phyloP scores from a whole-genome alignment of 176 grass and related monocot genomes.

The Zoysia japonica region DNA sequence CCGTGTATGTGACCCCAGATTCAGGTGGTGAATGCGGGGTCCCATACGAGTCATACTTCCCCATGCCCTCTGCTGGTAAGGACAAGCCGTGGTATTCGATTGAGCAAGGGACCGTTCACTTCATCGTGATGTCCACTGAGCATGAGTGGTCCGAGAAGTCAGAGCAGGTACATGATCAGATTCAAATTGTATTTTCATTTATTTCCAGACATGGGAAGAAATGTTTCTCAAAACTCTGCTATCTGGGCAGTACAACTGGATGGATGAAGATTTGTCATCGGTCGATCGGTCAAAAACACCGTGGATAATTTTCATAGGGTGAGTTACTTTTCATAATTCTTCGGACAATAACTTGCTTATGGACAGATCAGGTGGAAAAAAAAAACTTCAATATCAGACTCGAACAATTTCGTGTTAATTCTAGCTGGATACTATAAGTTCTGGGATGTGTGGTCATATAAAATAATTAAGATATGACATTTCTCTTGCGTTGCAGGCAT shows the following conservation, averaged over 20 bases:
- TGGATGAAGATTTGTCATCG: slow-evolving; percentile 54
- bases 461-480: slow-evolving; percentile 16
- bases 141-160: slow-evolving; percentile 68
- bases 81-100: slow-evolving; percentile 92
- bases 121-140: slow-evolving; percentile 79
- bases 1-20: slow-evolving; percentile 69
- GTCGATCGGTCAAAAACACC: slow-evolving; percentile 71
- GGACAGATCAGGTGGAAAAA: background rate
- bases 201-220: background rate
- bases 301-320: slow-evolving; percentile 86
- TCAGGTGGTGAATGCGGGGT: slow-evolving; percentile 82
- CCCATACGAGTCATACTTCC: slow-evolving; percentile 85
- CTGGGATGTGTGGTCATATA: background rate
- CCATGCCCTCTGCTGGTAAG: slow-evolving; percentile 57
- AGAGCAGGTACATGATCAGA: slow-evolving; percentile 47
- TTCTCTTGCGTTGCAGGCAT: slow-evolving; percentile 48
- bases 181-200: background rate
- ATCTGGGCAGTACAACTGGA: slow-evolving; percentile 62
- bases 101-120: slow-evolving; percentile 77
- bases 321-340: slow-evolving; percentile 35
- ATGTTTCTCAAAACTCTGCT: slow-evolving; percentile 25
- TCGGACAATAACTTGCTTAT: background rate
- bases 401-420: background rate
- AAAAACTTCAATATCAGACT: background rate
- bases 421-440: background rate